Base-by-base conservation (phyloP, 768 basidiomycete genomes). In the Boletus speciosus region DNA sequence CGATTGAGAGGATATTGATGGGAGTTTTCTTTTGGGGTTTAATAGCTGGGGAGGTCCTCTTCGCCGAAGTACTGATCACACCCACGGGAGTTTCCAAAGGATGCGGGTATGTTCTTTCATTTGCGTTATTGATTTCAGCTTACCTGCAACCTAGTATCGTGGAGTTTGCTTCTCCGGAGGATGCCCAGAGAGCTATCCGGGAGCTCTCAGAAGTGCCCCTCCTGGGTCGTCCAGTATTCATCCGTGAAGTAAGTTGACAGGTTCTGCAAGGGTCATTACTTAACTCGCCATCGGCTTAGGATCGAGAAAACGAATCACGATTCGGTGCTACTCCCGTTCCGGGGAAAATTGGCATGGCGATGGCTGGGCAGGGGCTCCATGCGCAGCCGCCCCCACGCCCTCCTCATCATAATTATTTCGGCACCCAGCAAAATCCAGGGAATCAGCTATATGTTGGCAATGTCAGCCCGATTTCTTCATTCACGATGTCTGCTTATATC, bases 11-110 rank as follows among this genome's bases (percentile, higher is more conserved):
- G 87, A 88, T 86, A 89, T 91, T 91, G 86, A 90, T 89, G 86
- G 88, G 86, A 86, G 85, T 81, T 90, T 87, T 89, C 82, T 79
- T 84, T 82, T 85, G 79, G 84, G 85, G 85, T 78, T 85, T 81
- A 81, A 83, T 86, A 96, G 96, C 93, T 85, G 96, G 96, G 81
- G 94, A 95, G 81, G 95, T 98, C 71, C 87, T 96, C 74, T 99
- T 99, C 85, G 91, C 96, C 83, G 96, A 99, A 86, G 93, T 99
- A 64, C 85, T 99, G 67, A 79, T 94, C 63, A 97, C 97, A 6
- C 96, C 96, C 15, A 95, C 90, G 21, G 96, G 96, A 31, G 84
- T 96, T 51, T 98, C 95, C 25, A 99, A 99, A 73, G 96, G 96
- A 71, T 99, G 96, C 86, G 96, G 96, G 97, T 98, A 66, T 74